Base-by-base conservation (phyloP, 441 rosid genomes). In the Bocquillonia castaneifolia region DNA sequence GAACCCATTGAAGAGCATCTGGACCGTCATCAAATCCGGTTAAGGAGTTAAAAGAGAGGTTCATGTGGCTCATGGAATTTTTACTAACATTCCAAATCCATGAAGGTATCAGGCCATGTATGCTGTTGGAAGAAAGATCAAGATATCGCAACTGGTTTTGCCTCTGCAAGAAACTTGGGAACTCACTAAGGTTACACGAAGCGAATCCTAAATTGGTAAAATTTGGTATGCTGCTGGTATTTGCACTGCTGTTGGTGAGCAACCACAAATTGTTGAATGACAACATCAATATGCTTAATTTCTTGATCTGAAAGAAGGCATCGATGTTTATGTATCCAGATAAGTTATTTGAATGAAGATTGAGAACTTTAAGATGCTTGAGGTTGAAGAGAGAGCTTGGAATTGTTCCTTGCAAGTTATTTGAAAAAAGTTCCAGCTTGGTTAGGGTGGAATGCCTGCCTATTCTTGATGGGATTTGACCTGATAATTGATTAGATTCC, bases 131-230 rank as follows among this genome's bases (percentile, higher is more conserved):
- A 0, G 48, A 9, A 2, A 78, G 72, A 0, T 66, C 71, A 1
- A 79, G 12, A 15, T 0, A 14, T 0, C 2, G 1, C 32, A 70
- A 1, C 2, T 63, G 40, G n/a, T 70, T 37, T 51, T 79, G 78
- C 14, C 29, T 14, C 0, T 23, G 57, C 23, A 79, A 34, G 22
- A 79, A 76, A 50, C 26, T 4, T 10, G 77, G 78, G 53, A 76
- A 59, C 25, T 32, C 63, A 4, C 4, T 28, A 10, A 79, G 22
- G 57, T 67, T 76, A 29, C 76, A 79, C 2, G 42, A 44, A 34
- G 29, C 1, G 17, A 73, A 31, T 20, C 55, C 40, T 25, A 73
- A 28, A 23, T n/a, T 7, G 1, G 2, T 0, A 15, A 79, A 56
- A 37, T 50, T 70, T 7, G 17, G 63, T 39, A 20, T 20, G 6